phyloP scores from a whole-genome alignment of 495 filamentous ascomycete species.

The Penicillium salamii region DNA sequence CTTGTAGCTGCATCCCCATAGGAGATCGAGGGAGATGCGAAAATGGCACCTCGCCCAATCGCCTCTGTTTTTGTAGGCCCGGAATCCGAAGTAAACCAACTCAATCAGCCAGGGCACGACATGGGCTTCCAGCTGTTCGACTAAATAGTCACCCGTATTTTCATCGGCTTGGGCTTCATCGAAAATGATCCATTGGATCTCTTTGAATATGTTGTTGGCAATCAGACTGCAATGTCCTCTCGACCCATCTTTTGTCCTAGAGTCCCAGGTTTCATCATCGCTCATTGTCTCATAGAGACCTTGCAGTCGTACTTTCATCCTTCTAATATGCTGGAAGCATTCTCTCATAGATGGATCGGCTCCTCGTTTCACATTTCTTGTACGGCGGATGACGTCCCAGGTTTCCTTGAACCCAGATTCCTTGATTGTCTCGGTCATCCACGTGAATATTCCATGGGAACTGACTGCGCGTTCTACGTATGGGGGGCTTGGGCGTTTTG shows the following conservation, averaged over 20 bases:
- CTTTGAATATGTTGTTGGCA: conserved; percentile 5
- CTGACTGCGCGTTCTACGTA: not conserved
- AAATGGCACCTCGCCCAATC: conserved; percentile 5
- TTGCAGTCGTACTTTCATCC: not conserved
- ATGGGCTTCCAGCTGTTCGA: conserved; percentile 22
- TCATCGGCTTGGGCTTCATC: conserved; percentile 2
- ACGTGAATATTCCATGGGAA: not conserved
- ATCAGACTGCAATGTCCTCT: not conserved
- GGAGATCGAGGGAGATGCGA: conserved; percentile 8
- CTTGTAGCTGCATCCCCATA: conserved; percentile 12
- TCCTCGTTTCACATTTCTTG: not conserved
- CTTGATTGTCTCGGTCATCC: not conserved
- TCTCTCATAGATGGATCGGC: not conserved
- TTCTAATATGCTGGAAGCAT: not conserved
- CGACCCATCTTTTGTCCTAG: not conserved
- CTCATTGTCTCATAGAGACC: not conserved
- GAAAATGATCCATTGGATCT: not conserved
- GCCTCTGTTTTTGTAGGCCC: conserved; percentile 11
- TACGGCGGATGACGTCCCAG: not conserved
- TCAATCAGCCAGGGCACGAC: conserved; percentile 21
- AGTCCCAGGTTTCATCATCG: not conserved
- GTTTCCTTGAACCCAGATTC: conserved; percentile 1
- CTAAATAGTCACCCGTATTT: not conserved
- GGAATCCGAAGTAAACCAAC: conserved; percentile 19
- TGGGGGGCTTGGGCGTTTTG: not conserved